Conservation (phyloP, 23 red algal species). For the Gracilaria vermiculophylla region DNA sequence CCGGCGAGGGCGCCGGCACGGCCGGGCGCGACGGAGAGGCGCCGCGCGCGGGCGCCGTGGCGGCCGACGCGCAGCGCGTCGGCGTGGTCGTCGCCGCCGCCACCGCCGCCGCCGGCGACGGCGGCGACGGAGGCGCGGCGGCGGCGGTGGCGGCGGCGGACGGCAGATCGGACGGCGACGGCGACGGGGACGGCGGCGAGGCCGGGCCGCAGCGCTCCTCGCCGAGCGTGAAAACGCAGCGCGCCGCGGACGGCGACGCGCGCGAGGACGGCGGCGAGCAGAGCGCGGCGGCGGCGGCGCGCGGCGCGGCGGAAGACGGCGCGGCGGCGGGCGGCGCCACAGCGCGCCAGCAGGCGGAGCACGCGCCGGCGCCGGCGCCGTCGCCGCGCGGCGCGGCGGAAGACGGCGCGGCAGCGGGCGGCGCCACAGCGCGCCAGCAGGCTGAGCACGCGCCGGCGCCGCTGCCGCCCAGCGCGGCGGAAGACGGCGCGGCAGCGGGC, state of each 20-base stretch:
- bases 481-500: background rate
- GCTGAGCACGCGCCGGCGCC: too few relatives aligned
- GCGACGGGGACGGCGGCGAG: background rate
- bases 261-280: background rate
- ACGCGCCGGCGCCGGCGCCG: background rate
- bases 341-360: background rate
- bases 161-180: too few relatives aligned
- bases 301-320: background rate
- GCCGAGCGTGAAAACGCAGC: background rate
- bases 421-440: too few relatives aligned
- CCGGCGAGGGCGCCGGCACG: background rate
- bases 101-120: too few relatives aligned
- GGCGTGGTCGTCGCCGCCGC: too few relatives aligned
- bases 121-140: too few relatives aligned
- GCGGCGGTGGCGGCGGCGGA: too few relatives aligned
- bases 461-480: too few relatives aligned
- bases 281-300: background rate
- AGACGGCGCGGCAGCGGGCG: background rate
- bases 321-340: background rate
- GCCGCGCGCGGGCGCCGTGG: too few relatives aligned
- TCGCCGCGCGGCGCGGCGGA: background rate
- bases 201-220: background rate
- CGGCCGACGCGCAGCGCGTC: too few relatives aligned
- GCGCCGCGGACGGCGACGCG: background rate
- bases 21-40: too few relatives aligned